Evolutionary conservation across 1,284 basidiomycete genomes (phyloP).

Genomic region (Trichosporon ovoides): DNA sequence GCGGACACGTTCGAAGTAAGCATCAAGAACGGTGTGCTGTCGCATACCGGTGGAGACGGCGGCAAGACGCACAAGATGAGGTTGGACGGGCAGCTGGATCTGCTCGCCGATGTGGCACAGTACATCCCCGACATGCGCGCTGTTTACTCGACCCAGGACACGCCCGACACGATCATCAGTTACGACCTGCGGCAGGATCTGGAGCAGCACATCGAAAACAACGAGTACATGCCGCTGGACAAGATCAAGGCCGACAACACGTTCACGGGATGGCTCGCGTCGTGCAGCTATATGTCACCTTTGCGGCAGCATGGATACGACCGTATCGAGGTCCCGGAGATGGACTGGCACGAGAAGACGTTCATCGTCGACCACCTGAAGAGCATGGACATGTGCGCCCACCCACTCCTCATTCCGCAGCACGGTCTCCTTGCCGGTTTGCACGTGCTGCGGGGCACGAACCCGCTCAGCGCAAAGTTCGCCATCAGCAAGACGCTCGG

Average conservation of each 20-base stretch:
- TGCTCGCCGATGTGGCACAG: constrained; percentile 33
- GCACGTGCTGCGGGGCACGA: constrained; percentile 9
- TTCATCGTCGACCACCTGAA: constrained; percentile 36
- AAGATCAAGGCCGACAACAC: neutral
- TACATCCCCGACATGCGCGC: constrained; percentile 39
- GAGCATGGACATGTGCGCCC: constrained; percentile 38
- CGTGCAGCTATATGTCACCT: neutral
- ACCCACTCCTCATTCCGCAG: constrained; percentile 34
- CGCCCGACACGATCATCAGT: constrained; percentile 52
- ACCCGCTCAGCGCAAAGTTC: constrained; percentile 39
- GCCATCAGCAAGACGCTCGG: constrained; percentile 40
- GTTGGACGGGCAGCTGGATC: constrained; percentile 39
- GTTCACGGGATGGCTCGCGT: neutral
- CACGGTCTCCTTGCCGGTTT: constrained; percentile 36
- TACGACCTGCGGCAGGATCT: constrained; percentile 51
- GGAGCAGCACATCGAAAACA: constrained; percentile 49
- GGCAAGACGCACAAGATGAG: constrained; percentile 20
- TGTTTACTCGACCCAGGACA: constrained; percentile 46
- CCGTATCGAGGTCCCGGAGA: constrained; percentile 31
- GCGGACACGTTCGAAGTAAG: constrained; percentile 25
- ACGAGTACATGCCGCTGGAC: constrained; percentile 30
- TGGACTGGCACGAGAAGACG: constrained; percentile 21
- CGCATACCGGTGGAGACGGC: neutral
- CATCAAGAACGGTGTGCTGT: constrained; percentile 18
- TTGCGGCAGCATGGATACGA: neutral